Base-by-base conservation (phyloP, 805 yeast species). In the Tetrapisispora nanseiensis region DNA sequence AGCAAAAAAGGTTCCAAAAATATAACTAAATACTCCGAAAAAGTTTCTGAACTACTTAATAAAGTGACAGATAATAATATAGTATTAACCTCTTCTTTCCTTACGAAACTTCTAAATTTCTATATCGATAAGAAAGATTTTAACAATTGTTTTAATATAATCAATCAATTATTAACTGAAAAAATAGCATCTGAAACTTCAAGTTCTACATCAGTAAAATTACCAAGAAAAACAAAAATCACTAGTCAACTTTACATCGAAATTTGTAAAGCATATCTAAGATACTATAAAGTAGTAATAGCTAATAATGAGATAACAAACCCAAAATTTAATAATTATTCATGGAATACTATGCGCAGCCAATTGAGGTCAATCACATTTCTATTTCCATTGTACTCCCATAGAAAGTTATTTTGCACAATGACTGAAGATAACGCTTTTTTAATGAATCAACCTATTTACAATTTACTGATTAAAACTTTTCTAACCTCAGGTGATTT, bases 91-190 rank as follows among this genome's bases (percentile, higher is more conserved):
- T 57, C 71, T 1, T 56, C 57, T 1, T 54, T 71, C 12, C 57
- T 72, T 4, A 59, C 67, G 6, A 69, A 66, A 43, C 49, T 72
- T 10, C 40, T 73, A 4, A 48, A 47, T 10, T 62, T 64, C 13
- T 67, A 64, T 37, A 41, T 51, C 7, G 54, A 54, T 13, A 49
- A 50, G 12, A 55, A 57, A 27, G 50, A 63, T 28, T 62, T 56
- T 33, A 51, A 55, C 4, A 54, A 54, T 15, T 62, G 68, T 4
- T 53, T 67, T 11, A 43, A 49, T 13, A 57, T 65, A 22, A 61
- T 70, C 33, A 65, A 70, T 39, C 44, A 41, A 5, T 32, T 65
- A 0, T 34, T 64, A 10, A 23, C 47, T 9, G 21, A 46, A 4
- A 48, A 52, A n/a, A 9, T 22, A 13, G 51, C 51, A 33, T n/a